Conservation (phyloP, 208 protist species). For the Angomonas deanei region DNA sequence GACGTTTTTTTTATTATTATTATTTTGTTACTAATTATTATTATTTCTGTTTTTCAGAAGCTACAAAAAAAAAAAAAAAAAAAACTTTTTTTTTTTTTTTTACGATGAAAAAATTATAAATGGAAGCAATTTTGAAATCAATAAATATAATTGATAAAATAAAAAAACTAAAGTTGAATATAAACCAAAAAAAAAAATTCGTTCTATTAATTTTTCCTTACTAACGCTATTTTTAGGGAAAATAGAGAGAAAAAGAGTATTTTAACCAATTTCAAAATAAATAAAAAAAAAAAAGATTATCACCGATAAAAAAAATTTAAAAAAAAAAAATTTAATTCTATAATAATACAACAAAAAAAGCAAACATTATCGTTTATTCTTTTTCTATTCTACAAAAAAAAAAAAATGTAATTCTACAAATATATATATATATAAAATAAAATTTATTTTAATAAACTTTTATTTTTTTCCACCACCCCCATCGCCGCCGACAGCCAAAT, state of each 20-base stretch:
- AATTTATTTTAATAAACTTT: neutral
- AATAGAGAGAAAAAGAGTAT: neutral
- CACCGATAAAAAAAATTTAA: neutral
- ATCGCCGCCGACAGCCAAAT: neutral
- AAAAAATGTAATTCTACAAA: neutral
- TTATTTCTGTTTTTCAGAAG: too few relatives aligned
- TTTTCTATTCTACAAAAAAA: neutral
- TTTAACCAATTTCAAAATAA: neutral
- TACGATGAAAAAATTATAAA: too few relatives aligned
- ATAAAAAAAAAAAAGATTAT: neutral
- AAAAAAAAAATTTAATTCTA: neutral
- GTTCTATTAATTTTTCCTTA: neutral
- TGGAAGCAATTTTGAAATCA: neutral
- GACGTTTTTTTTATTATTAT: too few relatives aligned
- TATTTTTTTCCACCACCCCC: neutral
- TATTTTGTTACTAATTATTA: too few relatives aligned
- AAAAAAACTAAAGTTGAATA: neutral
- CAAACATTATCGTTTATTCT: neutral
- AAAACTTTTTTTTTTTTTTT: too few relatives aligned
- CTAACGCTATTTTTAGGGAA: neutral
- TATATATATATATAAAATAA: constrained; percentile 1
- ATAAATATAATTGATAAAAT: neutral
- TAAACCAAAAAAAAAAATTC: neutral
- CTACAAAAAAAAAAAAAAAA: too few relatives aligned
- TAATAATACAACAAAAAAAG: neutral